phyloP scores from a whole-genome alignment of 257 asterid genomes.

The Jacaranda mimosifolia region DNA sequence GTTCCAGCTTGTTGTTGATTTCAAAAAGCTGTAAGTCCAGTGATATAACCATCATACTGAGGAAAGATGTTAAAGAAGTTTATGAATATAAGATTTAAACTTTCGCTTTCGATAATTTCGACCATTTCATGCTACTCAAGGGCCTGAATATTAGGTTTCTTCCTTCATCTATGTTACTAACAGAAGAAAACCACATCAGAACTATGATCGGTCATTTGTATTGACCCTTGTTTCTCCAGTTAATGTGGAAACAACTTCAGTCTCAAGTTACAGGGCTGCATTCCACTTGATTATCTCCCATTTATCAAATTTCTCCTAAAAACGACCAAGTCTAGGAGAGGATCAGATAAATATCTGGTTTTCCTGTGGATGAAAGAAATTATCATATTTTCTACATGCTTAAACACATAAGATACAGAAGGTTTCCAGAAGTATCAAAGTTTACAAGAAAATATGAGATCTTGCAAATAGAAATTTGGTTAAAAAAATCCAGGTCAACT shows the following conservation, averaged over 20 bases:
- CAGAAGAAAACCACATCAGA: not conserved
- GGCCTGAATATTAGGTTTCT: not conserved
- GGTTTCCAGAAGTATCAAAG: not conserved
- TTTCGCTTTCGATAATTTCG: not conserved
- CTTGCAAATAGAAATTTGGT: not conserved
- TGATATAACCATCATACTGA: not conserved
- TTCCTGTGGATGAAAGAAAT: not conserved
- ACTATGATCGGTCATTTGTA: not conserved
- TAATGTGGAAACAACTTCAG: not conserved
- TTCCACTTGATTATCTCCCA: not conserved
- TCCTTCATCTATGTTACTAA: not conserved
- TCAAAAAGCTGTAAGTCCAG: not conserved
- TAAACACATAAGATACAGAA: not conserved
- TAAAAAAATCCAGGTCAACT: not conserved
- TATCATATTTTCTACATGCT: not conserved
- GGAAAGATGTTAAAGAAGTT: not conserved
- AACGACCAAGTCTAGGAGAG: not conserved
- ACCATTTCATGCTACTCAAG: slow-evolving; percentile 3
- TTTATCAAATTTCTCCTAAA: not conserved
- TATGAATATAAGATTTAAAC: too few species aligned
- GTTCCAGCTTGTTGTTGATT: not conserved
- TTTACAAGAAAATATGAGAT: not conserved
- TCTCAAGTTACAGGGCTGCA: not conserved
- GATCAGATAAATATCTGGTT: not conserved
- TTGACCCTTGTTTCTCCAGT: not conserved